Conservation (phyloP, 78 protist genomes). For the Ministeria vibrans region DNA sequence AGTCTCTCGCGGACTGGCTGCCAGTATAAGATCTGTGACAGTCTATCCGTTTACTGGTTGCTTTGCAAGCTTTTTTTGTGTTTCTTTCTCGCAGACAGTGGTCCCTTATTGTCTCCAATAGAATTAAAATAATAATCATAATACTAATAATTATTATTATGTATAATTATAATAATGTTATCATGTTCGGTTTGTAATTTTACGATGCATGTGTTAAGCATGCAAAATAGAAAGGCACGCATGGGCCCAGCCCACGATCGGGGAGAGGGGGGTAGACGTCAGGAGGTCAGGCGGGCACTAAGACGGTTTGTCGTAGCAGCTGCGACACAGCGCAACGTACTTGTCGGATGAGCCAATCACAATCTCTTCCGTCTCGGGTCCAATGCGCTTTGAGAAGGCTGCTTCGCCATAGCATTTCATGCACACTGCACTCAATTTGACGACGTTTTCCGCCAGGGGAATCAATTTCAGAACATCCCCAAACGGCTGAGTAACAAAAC, state of each 20-base stretch:
- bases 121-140: too few species aligned
- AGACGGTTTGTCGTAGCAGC: conserved; percentile 35
- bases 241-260: too few species aligned
- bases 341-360: conserved; percentile 83
- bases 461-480: conserved; percentile 53
- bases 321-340: conserved; percentile 79
- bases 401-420: conserved; percentile 62
- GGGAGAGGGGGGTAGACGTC: not conserved
- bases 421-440: conserved; percentile 77
- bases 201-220: too few species aligned
- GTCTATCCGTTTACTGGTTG: too few species aligned
- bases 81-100: not conserved
- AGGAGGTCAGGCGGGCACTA: not conserved
- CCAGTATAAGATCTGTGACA: too few species aligned
- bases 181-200: too few species aligned
- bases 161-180: too few species aligned
- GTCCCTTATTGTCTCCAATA: too few species aligned
- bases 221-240: too few species aligned
- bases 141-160: too few species aligned
- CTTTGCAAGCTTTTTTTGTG: too few species aligned
- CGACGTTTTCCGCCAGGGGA: conserved; percentile 66
- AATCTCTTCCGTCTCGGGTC: conserved; percentile 44
- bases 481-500: conserved; percentile 33
- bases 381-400: conserved; percentile 66
- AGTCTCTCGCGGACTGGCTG: too few species aligned